These are phyloP conservation scores for Epithemia pelagica DNA, from an alignment of 108 stramenopile genomes.

Conservation along the genomic window DNA sequence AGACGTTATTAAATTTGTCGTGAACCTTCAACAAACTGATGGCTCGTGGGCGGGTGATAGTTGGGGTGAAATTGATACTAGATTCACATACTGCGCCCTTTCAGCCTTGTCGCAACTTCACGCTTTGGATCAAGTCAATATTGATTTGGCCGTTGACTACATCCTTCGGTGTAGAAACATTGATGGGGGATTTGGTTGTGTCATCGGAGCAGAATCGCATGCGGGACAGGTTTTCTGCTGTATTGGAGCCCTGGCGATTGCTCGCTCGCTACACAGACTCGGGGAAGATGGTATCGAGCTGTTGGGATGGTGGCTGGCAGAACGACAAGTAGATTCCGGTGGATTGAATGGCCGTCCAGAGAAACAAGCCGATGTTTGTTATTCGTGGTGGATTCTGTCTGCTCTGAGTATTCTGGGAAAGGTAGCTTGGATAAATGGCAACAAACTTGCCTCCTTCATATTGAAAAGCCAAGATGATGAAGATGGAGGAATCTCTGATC, in stretches of 20 bases:
- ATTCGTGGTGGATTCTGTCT: constrained; percentile 98
- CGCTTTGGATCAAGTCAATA: constrained; percentile 48
- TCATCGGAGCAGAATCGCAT: constrained; percentile 94
- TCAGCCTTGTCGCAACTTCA: constrained; percentile 76
- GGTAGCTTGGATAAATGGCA: constrained; percentile 85
- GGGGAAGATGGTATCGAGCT: constrained; percentile 41
- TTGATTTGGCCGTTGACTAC: constrained; percentile 65
- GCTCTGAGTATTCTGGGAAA: constrained; percentile 87
- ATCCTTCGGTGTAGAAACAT: constrained; percentile 86
- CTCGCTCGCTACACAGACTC: constrained; percentile 58
- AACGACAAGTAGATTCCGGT: constrained; percentile 98
- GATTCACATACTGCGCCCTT: constrained; percentile 97
- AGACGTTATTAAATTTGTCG: constrained; percentile 63
- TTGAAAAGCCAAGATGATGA: constrained; percentile 95
- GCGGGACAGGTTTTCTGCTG: constrained; percentile 98
- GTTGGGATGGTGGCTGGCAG: constrained; percentile 99
- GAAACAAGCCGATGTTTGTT: constrained; percentile 99
- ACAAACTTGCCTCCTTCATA: constrained; percentile 83
- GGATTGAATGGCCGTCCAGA: constrained; percentile 95
- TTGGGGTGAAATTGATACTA: constrained; percentile 98
- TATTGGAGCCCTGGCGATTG: constrained; percentile 94
- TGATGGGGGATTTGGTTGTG: constrained; percentile 96
- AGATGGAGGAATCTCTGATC: constrained; percentile 96
- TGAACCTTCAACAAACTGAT: constrained; percentile 87
- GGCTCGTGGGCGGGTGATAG: constrained; percentile 95